Conservation (phyloP, 2,329 filamentous ascomycete species). For the Monosporascus sp. region DNA sequence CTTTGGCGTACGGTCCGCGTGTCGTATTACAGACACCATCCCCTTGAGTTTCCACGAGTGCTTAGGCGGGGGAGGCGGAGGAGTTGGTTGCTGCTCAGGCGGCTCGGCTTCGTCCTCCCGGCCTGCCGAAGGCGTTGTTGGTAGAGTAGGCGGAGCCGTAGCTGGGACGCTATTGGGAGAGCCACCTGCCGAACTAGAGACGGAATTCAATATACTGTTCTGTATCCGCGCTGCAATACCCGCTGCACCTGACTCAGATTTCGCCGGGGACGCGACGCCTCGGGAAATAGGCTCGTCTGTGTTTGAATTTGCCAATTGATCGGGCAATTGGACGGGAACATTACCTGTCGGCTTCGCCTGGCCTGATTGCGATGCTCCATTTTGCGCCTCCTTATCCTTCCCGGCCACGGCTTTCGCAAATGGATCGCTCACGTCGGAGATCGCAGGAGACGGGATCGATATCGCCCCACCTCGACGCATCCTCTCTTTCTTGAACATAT, state of each 20-base stretch:
- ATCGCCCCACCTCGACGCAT: constrained; percentile 57
- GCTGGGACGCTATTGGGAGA: constrained; percentile 30
- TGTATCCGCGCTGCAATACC: constrained; percentile 28
- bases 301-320: constrained; percentile 14
- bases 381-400: constrained; percentile 36
- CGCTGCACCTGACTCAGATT: constrained; percentile 18
- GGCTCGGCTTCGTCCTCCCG: constrained; percentile 22
- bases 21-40: constrained; percentile 91
- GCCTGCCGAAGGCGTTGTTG: constrained; percentile 31
- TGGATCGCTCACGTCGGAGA: constrained; percentile 34
- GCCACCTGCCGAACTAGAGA: constrained; percentile 21
- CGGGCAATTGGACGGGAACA: constrained; percentile 7
- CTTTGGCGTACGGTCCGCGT: constrained; percentile 95
- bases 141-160: constrained; percentile 32
- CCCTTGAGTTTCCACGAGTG: constrained; percentile 98
- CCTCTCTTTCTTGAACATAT: constrained; percentile 82
- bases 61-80: constrained; percentile 69
- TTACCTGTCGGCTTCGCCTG: constrained; percentile 13
- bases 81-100: constrained; percentile 38
- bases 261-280: constrained; percentile 9
- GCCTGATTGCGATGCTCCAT: constrained; percentile 9
- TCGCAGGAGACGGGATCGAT: constrained; percentile 44
- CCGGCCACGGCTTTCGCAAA: constrained; percentile 22
- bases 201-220: constrained; percentile 31
- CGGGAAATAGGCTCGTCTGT: constrained; percentile 16